Percentiles rank a stretch among this genome's conserved stretches.
Evolutionary conservation across 2,329 filamentous ascomycete genomes (phyloP).

Genomic region (Aspergillus fructus): DNA sequence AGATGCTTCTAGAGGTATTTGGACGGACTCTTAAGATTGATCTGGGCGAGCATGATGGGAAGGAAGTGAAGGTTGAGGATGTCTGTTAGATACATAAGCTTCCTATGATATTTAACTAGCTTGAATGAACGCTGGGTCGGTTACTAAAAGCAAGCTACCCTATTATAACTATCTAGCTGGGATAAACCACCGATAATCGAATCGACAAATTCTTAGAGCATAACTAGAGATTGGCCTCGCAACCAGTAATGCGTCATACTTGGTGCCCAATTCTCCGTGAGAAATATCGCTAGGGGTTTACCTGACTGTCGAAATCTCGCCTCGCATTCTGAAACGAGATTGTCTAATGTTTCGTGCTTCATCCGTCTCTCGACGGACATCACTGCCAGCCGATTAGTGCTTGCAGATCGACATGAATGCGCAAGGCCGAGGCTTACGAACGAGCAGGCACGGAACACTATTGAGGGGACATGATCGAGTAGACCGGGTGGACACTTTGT

Average conservation of each 20-base stretch:
- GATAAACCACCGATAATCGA: too few relatives aligned
- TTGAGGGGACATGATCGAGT: neutral
- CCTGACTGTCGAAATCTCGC: neutral
- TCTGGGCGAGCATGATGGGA: constrained; percentile 66
- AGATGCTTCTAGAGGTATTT: constrained; percentile 86
- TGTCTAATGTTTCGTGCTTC: neutral
- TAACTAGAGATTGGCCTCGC: too few relatives aligned
- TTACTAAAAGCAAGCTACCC: too few relatives aligned
- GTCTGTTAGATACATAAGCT: constrained; percentile 56
- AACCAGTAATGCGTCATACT: too few relatives aligned
- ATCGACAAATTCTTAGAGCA: too few relatives aligned
- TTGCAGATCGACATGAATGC: neutral
- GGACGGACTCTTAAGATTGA: constrained; percentile 74
- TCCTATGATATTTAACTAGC: too few relatives aligned
- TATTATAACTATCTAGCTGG: too few relatives aligned
- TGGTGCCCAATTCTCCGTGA: neutral
- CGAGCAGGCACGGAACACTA: neutral
- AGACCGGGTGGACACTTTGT: too few relatives aligned
- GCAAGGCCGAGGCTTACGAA: neutral
- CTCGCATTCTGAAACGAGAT: neutral
- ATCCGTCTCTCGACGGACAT: neutral
- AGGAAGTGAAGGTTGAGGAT: constrained; percentile 65
- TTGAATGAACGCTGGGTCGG: too few relatives aligned
- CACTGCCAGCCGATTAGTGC: neutral
- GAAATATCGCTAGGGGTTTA: neutral